Evolutionary conservation across 2,329 filamentous ascomycete genomes (phyloP).

Genomic region (Acarospora socialis): DNA sequence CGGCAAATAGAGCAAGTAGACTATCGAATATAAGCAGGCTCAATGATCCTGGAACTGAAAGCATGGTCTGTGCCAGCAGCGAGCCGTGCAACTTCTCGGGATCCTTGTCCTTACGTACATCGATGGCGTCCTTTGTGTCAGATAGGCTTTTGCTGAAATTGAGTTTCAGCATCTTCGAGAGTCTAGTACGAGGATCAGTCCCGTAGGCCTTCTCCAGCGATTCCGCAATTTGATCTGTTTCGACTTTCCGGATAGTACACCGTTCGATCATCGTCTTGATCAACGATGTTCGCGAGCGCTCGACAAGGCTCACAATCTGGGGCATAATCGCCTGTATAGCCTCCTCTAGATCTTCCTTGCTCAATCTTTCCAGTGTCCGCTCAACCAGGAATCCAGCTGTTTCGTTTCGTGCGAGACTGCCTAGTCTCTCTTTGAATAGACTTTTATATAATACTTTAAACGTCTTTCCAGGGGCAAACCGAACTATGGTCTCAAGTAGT

Average conservation of each 20-base stretch:
- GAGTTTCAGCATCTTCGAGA: constrained; percentile 47
- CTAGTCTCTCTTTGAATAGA: constrained; percentile 66
- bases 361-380: constrained; percentile 65
- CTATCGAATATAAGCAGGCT: constrained; percentile 58
- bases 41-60: constrained; percentile 56
- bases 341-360: constrained; percentile 68
- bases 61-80: constrained; percentile 65
- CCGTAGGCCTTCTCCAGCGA: constrained; percentile 45
- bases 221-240: constrained; percentile 40
- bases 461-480: constrained; percentile 65
- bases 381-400: constrained; percentile 80
- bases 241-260: constrained; percentile 52
- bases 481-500: constrained; percentile 73
- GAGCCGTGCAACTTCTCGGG: constrained; percentile 60
- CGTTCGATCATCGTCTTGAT: constrained; percentile 73
- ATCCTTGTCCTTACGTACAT: constrained; percentile 35
- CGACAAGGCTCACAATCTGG: constrained; percentile 57
- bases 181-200: constrained; percentile 33
- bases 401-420: constrained; percentile 72
- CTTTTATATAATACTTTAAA: constrained; percentile 80
- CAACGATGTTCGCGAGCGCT: constrained; percentile 62
- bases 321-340: constrained; percentile 59
- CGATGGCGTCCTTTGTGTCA: constrained; percentile 34
- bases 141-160: constrained; percentile 32
- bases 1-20: constrained; percentile 44